phyloP scores from a whole-genome alignment of 192 early-diverging fungal species.

The Entomortierella lignicola region DNA sequence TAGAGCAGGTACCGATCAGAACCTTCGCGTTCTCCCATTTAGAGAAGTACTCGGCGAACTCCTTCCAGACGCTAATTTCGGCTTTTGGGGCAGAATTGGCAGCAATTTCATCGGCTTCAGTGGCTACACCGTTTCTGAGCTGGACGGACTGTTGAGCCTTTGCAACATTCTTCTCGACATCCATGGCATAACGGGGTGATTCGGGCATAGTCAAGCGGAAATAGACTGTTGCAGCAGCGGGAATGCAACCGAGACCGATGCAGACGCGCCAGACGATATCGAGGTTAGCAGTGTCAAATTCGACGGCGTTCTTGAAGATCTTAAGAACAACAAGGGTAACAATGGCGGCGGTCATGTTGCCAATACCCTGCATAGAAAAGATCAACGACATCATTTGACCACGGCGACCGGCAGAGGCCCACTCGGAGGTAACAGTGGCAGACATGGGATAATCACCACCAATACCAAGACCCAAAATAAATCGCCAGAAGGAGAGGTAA shows the following conservation, averaged over 20 bases:
- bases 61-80: too few species aligned
- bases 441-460: constrained; percentile 89
- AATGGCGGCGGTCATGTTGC: constrained; percentile 80
- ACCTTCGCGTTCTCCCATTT: constrained; percentile 84
- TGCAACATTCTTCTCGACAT: constrained; percentile 60
- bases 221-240: constrained; percentile 83
- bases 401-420: constrained; percentile 77
- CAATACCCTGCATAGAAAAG: constrained; percentile 93
- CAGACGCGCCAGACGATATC: constrained; percentile 92
- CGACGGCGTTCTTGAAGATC: constrained; percentile 73
- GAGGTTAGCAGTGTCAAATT: constrained; percentile 68
- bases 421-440: constrained; percentile 93
- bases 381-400: constrained; percentile 87
- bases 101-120: constrained; percentile 70
- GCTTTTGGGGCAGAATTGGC: constrained; percentile 35
- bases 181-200: constrained; percentile 81
- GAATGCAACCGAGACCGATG: constrained; percentile 82
- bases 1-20: constrained; percentile 77
- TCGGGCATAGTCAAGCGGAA: constrained; percentile 89
- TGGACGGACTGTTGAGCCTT: constrained; percentile 44
- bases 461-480: constrained; percentile 80
- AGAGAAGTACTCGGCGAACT: constrained; percentile 80
- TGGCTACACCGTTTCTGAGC: constrained; percentile 62
- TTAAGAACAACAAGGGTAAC: constrained; percentile 76
- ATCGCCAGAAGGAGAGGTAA: constrained; percentile 76